Percentiles rank a stretch among this genome's conserved stretches.
These are phyloP conservation scores for Phalaenopsis hybrid DNA, from an alignment of 116 monocot species.

Conservation along the genomic window DNA sequence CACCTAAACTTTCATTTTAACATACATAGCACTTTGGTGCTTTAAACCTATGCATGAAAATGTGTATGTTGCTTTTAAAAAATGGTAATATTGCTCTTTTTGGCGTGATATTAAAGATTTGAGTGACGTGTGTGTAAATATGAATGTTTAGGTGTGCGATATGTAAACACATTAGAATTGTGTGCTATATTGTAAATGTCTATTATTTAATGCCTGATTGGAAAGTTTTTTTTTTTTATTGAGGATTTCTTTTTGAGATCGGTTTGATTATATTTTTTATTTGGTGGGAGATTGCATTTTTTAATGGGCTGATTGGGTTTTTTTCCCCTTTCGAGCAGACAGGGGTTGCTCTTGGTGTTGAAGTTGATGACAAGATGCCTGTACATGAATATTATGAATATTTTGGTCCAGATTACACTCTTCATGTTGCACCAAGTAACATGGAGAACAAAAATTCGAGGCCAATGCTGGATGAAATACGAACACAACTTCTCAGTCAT, in stretches of 20 bases:
- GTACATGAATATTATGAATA: conserved; percentile 65
- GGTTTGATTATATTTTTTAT: not conserved
- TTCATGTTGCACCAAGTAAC: conserved; percentile 62
- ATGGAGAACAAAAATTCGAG: conserved; percentile 63
- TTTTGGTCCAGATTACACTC: conserved; percentile 74
- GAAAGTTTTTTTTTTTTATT: not conserved
- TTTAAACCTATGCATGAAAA: too few species aligned
- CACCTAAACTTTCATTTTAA: too few species aligned
- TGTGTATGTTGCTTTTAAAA: too few species aligned
- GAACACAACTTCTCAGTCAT: conserved; percentile 51
- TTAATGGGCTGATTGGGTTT: not conserved
- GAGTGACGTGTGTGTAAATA: too few species aligned
- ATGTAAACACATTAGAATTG: too few species aligned
- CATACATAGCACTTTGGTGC: too few species aligned
- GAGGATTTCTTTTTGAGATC: not conserved
- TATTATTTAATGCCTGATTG: not conserved
- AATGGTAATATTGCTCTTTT: too few species aligned
- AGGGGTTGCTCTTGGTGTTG: conserved; percentile 61
- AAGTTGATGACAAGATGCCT: conserved; percentile 69
- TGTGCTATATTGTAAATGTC: too few species aligned
- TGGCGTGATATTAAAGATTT: too few species aligned
- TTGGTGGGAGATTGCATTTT: not conserved
- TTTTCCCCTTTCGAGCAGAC: conserved; percentile 33
- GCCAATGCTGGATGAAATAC: conserved; percentile 35
- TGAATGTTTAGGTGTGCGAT: too few species aligned